These are phyloP conservation scores for Zygoascus hellenicus DNA, from an alignment of 1,139 yeast species.

Conservation along the genomic window DNA sequence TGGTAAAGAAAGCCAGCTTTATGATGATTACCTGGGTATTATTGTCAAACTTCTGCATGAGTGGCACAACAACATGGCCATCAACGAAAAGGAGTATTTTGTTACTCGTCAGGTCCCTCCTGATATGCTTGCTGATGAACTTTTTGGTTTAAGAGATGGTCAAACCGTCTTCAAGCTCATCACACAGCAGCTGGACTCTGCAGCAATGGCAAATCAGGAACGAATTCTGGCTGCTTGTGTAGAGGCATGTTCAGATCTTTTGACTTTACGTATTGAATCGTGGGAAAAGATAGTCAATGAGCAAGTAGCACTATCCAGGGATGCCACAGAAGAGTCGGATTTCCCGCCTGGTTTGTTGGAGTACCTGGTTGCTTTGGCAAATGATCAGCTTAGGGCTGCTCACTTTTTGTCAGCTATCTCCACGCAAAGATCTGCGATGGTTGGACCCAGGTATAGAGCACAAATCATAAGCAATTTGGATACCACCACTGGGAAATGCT, in stretches of 20 bases:
- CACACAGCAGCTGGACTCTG: constrained; percentile 88
- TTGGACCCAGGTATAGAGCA: constrained; percentile 57
- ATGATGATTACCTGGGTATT: constrained; percentile 66
- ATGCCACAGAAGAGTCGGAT: constrained; percentile 45
- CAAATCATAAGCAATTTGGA: constrained; percentile 54
- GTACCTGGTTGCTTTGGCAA: constrained; percentile 77
- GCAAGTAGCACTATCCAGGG: constrained; percentile 48
- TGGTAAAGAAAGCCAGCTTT: constrained; percentile 62
- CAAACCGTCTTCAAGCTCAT: constrained; percentile 77
- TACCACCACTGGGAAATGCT: constrained; percentile 66
- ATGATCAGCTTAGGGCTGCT: constrained; percentile 83
- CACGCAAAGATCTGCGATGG: constrained; percentile 57
- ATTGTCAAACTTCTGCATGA: constrained; percentile 69
- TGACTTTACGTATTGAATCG: constrained; percentile 54
- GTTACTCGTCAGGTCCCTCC: constrained; percentile 63
- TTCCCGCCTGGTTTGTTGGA: constrained; percentile 77
- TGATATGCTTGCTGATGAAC: constrained; percentile 52
- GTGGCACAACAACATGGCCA: constrained; percentile 67
- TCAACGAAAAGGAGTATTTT: constrained; percentile 60
- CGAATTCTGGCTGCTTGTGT: constrained; percentile 79
- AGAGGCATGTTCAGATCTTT: constrained; percentile 60
- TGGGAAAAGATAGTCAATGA: constrained; percentile 54
- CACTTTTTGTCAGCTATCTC: constrained; percentile 72
- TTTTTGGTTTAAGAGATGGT: constrained; percentile 54
- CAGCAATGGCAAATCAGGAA: constrained; percentile 82